Base-by-base conservation (phyloP, 1,139 yeast species). In the Geotrichum candidum region DNA sequence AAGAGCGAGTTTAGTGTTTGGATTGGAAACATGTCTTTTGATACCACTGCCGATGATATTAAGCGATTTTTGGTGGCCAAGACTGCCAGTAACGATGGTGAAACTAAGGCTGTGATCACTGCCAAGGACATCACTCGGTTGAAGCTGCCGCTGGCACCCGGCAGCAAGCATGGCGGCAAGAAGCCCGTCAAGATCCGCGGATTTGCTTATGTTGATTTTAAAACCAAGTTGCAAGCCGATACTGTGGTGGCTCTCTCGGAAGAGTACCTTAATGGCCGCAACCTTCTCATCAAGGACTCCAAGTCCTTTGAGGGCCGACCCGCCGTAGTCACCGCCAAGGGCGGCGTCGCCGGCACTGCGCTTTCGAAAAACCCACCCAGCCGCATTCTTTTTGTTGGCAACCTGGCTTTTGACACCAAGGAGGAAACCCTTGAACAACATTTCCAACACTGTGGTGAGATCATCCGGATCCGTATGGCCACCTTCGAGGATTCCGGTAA, bases 401-500 rank as follows among this genome's bases (percentile, higher is more conserved):
- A 94, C 73, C 78, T 94, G 62, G 86, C 97, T 0, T 94, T 90
- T 72, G 97, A 92, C 73, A 88, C 97, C n/a, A 88, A 96, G 1
- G 86, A 88, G 65, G 95, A 87, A 38, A 76, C 85, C 65, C 79
- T 94, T 54, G 86, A 84, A 66, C 87, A 84, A 68, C 96, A 90
- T 67, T 94, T 92, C 78, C 76, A 77, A 68, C 84, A 80, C 68
- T 86, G 89, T 71, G 97, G 97, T 38, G 92, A 89, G 64, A 91
- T 91, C 63, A 77, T 81, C 41, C 84, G 83, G 68, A 84, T 92
- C 61, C 83, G 99, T 74, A 92, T 92, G 96, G 98, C 98, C 1
- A 92, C 99, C 9, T 94, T 94, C 74, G 94, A 94, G 76, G 99
- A 94, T 72, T 79, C 89, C 53, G 98, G 98, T 1, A 92, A 91